Percentiles rank a stretch among this genome's conserved stretches.
Conservation (phyloP, 2,329 filamentous ascomycete genomes). For the Aureobasidium lini region DNA sequence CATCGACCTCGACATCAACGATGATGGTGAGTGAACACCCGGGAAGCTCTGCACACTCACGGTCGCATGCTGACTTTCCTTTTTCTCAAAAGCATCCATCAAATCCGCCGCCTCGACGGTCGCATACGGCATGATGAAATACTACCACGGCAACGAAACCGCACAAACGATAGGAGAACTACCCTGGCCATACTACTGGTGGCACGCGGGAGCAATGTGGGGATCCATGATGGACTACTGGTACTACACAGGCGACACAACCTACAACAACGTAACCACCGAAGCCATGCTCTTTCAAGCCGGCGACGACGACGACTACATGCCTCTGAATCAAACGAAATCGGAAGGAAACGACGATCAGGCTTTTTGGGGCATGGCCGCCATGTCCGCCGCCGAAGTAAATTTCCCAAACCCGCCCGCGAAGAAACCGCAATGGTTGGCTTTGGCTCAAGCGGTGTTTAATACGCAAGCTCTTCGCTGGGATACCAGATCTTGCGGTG, state of each 20-base stretch:
- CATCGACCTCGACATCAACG: background rate
- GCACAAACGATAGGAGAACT: slow-evolving; percentile 44
- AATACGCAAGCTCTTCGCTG: slow-evolving; percentile 68
- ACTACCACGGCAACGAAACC: slow-evolving; percentile 42
- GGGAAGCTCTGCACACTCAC: background rate
- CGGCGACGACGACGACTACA: slow-evolving; percentile 35
- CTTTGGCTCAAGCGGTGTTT: slow-evolving; percentile 69
- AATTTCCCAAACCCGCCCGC: slow-evolving; percentile 60
- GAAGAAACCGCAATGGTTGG: slow-evolving; percentile 64
- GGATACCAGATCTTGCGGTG: slow-evolving; percentile 58
- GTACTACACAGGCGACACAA: slow-evolving; percentile 38
- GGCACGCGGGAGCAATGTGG: slow-evolving; percentile 55
- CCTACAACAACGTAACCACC: slow-evolving; percentile 36
- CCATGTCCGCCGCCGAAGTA: slow-evolving; percentile 70
- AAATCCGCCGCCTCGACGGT: slow-evolving; percentile 29
- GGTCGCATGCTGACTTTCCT: background rate
- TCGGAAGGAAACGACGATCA: slow-evolving; percentile 48
- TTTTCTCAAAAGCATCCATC: slow-evolving; percentile 23
- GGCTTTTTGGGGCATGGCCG: slow-evolving; percentile 77
- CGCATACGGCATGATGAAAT: slow-evolving; percentile 39
- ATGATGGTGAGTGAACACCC: background rate
- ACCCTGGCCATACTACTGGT: slow-evolving; percentile 63
- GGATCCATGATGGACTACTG: slow-evolving; percentile 54
- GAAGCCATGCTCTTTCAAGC: slow-evolving; percentile 36
- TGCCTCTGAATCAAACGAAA: slow-evolving; percentile 30